Percentiles rank a stretch among this genome's conserved stretches.
These are phyloP conservation scores for Scheffersomyces illinoinensis DNA, from an alignment of 1,139 yeast species.

Conservation along the genomic window DNA sequence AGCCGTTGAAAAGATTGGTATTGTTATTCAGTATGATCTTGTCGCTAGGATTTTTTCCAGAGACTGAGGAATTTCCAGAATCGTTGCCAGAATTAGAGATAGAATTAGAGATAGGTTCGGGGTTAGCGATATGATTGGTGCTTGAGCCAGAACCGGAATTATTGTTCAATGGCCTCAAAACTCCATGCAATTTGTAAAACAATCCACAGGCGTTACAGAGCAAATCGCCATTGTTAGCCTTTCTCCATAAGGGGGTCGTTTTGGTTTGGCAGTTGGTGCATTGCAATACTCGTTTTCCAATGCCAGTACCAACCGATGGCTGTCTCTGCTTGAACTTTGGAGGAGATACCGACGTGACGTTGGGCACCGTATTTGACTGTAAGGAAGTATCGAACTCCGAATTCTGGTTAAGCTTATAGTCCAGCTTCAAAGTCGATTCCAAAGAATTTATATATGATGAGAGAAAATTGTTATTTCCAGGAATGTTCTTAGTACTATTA, in stretches of 20 bases:
- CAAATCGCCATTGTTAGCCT: slow-evolving; percentile 44
- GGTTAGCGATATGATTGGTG: neutral
- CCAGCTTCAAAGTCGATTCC: slow-evolving; percentile 37
- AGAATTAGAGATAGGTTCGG: neutral
- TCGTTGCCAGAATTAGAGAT: neutral
- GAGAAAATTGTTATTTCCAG: slow-evolving; percentile 24
- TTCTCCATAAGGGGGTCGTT: slow-evolving; percentile 51
- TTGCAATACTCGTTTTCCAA: slow-evolving; percentile 28
- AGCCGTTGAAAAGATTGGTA: slow-evolving; percentile 24
- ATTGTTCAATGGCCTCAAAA: slow-evolving; percentile 40
- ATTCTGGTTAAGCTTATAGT: slow-evolving; percentile 16
- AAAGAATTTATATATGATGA: slow-evolving; percentile 43
- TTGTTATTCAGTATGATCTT: slow-evolving; percentile 24
- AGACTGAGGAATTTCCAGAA: slow-evolving; percentile 1
- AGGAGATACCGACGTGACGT: slow-evolving; percentile 1
- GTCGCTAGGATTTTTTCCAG: slow-evolving; percentile 13
- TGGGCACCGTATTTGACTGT: neutral
- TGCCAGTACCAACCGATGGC: neutral
- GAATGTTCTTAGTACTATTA: neutral
- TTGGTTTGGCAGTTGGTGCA: slow-evolving; percentile 48
- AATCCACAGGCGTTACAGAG: slow-evolving; percentile 52
- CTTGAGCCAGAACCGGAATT: slow-evolving; percentile 4
- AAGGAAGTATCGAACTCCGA: neutral
- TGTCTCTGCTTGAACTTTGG: slow-evolving; percentile 6
- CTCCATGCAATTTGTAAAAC: slow-evolving; percentile 48